These are phyloP conservation scores for Gaillardinia entomophila DNA, from an alignment of 805 yeast species.

Conservation along the genomic window DNA sequence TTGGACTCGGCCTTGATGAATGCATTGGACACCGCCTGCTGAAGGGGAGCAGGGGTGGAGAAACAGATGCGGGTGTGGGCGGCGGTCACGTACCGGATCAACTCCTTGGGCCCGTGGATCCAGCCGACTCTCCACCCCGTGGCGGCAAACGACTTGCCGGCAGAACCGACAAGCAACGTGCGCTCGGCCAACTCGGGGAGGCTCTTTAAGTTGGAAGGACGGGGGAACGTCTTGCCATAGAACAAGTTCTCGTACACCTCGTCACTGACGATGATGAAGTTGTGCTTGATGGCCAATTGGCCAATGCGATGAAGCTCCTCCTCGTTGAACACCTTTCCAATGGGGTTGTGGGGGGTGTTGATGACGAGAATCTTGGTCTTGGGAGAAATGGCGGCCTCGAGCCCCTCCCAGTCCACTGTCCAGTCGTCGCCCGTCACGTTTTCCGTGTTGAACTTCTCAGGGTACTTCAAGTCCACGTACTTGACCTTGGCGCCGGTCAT, in stretches of 20 bases:
- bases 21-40: slow-evolving; percentile 85
- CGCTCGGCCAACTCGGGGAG: slow-evolving; percentile 70
- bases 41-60: slow-evolving; percentile 84
- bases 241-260: slow-evolving; percentile 93
- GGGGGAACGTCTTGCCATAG: slow-evolving; percentile 62
- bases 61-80: slow-evolving; percentile 96
- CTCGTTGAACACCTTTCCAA: slow-evolving; percentile 81
- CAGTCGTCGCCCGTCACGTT: slow-evolving; percentile 81
- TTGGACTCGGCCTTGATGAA: slow-evolving; percentile 54
- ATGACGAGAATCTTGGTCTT: slow-evolving; percentile 83
- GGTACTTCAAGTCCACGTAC: slow-evolving; percentile 83
- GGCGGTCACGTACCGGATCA: slow-evolving; percentile 72
- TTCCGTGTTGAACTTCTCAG: slow-evolving; percentile 56
- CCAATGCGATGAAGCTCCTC: slow-evolving; percentile 77
- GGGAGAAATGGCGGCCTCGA: slow-evolving; percentile 63
- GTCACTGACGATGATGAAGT: slow-evolving; percentile 78
- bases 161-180: slow-evolving; percentile 91
- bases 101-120: slow-evolving; percentile 81
- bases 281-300: slow-evolving; percentile 75
- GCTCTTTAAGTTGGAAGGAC: slow-evolving; percentile 69
- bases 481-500: slow-evolving; percentile 90
- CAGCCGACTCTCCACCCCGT: slow-evolving; percentile 99
- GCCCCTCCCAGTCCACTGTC: slow-evolving; percentile 74
- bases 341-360: slow-evolving; percentile 95
- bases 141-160: slow-evolving; percentile 97